Percentiles rank a stretch among this genome's conserved stretches.
phyloP scores from a whole-genome alignment of 331 rosid species.

The Stylosanthes scabra region DNA sequence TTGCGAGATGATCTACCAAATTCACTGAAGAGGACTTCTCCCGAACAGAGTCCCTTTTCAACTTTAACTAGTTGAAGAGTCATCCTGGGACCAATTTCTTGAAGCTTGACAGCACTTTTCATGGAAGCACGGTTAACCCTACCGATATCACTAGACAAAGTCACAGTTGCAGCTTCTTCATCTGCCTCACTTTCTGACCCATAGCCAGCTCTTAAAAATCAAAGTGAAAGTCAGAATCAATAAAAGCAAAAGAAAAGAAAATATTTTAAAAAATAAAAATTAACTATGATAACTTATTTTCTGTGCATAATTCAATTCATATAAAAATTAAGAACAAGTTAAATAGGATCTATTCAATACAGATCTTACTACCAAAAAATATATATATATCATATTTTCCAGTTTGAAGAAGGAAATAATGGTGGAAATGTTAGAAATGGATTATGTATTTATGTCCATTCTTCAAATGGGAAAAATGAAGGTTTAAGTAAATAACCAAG shows the following conservation, averaged over 20 bases:
- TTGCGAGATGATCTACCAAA: conserved; percentile 53
- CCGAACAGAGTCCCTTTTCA: conserved; percentile 92
- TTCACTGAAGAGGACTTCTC: conserved; percentile 85
- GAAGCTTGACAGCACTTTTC: conserved; percentile 97
- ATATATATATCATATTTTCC: neutral
- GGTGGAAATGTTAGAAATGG: neutral
- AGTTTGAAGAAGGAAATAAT: neutral
- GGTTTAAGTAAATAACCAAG: conserved; percentile 9
- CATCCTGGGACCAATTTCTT: conserved; percentile 97
- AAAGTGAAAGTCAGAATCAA: conserved; percentile 19
- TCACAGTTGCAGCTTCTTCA: conserved; percentile 93
- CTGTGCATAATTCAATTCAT: neutral
- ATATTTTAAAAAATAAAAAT: no score
- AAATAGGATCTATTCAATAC: neutral
- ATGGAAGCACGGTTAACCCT: conserved; percentile 81
- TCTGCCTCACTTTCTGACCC: conserved; percentile 98
- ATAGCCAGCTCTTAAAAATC: conserved; percentile 79
- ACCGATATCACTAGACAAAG: conserved; percentile 76
- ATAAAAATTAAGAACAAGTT: neutral
- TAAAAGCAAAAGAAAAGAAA: neutral
- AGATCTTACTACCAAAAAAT: no score
- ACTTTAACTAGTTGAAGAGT: conserved; percentile 82
- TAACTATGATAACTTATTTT: conserved; percentile 9
- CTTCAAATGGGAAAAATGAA: conserved; percentile 14
- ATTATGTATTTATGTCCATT: conserved; percentile 16